Conservation (phyloP, 2,329 filamentous ascomycete genomes). For the Cryphonectria parasitica region DNA sequence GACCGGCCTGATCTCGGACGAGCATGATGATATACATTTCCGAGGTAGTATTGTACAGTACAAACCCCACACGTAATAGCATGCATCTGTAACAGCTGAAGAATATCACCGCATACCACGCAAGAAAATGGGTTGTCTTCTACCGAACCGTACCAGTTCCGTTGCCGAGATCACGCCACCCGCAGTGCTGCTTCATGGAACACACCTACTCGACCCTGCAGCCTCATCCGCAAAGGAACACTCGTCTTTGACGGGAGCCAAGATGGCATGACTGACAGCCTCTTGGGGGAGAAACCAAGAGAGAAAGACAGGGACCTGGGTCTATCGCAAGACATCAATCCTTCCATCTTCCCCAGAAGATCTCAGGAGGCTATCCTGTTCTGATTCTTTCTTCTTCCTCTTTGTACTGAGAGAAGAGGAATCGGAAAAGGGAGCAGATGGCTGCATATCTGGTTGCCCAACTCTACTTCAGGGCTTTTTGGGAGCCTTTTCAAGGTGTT, state of each 20-base stretch:
- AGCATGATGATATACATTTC: background rate
- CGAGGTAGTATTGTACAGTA: background rate
- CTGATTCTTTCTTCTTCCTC: no score
- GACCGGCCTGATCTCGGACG: background rate
- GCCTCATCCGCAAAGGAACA: no score
- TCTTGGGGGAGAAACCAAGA: no score
- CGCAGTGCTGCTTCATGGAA: background rate
- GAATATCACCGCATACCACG: background rate
- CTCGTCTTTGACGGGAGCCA: no score
- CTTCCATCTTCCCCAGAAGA: background rate
- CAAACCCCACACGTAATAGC: background rate
- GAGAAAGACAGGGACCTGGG: no score
- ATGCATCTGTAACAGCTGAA: constrained; percentile 7
- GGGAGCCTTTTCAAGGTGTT: background rate
- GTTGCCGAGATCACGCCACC: background rate
- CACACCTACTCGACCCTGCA: no score
- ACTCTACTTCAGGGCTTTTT: background rate
- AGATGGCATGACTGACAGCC: no score
- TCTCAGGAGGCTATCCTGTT: no score
- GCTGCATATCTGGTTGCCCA: background rate
- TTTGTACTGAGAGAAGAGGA: no score
- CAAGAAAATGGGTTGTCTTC: background rate
- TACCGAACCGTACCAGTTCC: background rate
- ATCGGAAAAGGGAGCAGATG: background rate
- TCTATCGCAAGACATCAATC: background rate